Evolutionary conservation across 208 protist genomes (phyloP).

Genomic region (Vickermania ingenoplastis): DNA sequence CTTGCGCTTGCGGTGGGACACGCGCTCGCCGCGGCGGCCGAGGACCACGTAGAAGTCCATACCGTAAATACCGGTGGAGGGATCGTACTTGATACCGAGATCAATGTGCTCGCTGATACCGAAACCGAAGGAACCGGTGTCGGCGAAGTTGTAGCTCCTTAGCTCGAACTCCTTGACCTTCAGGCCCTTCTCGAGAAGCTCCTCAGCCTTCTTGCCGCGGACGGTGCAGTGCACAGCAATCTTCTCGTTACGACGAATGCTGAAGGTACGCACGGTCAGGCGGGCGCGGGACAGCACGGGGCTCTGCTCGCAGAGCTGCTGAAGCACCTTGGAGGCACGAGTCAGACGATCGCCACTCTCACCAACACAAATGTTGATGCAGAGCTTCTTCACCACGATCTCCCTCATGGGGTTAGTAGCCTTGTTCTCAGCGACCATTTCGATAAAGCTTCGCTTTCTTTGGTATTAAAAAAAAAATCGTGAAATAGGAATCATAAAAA

Average conservation of each 20-base stretch:
- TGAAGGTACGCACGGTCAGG: slow-evolving; percentile 98
- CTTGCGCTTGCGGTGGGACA: slow-evolving; percentile 88
- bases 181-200: slow-evolving; percentile 98
- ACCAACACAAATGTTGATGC: slow-evolving; percentile 99
- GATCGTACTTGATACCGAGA: slow-evolving; percentile 99
- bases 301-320: slow-evolving; percentile 98
- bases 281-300: slow-evolving; percentile 96
- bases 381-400: slow-evolving; percentile 98
- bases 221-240: slow-evolving; percentile 99
- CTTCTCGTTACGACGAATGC: slow-evolving; percentile 99
- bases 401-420: slow-evolving; percentile 89
- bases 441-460: not conserved
- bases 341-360: slow-evolving; percentile 98
- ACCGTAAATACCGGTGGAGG: slow-evolving; percentile 98
- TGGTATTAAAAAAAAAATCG: slow-evolving; percentile 1
- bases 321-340: slow-evolving; percentile 98
- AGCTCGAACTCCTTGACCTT: slow-evolving; percentile 99
- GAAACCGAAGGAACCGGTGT: slow-evolving; percentile 99
- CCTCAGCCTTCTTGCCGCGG: slow-evolving; percentile 98
- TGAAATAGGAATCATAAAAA: not conserved
- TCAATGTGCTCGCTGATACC: slow-evolving; percentile 99
- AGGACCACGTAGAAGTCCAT: slow-evolving; percentile 99
- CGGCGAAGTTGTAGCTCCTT: slow-evolving; percentile 93
- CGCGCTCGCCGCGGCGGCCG: slow-evolving; percentile 94
- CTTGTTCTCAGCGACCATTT: slow-evolving; percentile 45